Conservation (phyloP, 306 rosid species). For the Ormosia semicastrata region DNA sequence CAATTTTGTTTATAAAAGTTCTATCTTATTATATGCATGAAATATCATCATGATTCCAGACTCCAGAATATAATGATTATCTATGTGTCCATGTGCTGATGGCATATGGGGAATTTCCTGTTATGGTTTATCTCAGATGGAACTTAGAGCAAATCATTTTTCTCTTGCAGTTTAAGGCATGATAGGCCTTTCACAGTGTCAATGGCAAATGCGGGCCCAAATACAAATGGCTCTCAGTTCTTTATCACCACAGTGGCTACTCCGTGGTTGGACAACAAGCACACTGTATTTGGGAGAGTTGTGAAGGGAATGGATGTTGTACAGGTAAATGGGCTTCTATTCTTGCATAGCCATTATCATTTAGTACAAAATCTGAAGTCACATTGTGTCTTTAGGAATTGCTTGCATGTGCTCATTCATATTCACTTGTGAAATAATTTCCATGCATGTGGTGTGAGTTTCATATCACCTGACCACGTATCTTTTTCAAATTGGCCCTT, state of each 20-base stretch:
- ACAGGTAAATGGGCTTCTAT: constrained; percentile 60
- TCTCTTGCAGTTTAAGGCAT: constrained; percentile 78
- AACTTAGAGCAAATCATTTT: constrained; percentile 27
- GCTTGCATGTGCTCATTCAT: background rate
- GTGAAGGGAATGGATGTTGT: constrained; percentile 96
- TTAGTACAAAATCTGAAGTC: background rate
- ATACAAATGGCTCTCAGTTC: constrained; percentile 95
- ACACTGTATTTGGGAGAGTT: constrained; percentile 94
- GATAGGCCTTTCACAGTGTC: constrained; percentile 96
- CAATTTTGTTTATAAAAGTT: background rate
- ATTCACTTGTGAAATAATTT: constrained; percentile 3
- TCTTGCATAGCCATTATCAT: constrained; percentile 16
- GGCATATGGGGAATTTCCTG: background rate
- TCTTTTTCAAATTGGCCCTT: background rate
- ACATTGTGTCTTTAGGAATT: background rate
- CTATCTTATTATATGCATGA: background rate
- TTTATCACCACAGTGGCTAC: constrained; percentile 99
- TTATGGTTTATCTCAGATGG: constrained; percentile 1
- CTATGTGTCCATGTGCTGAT: background rate
- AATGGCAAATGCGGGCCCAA: constrained; percentile 97
- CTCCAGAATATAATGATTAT: background rate
- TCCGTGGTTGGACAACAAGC: constrained; percentile 98
- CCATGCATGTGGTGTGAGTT: background rate
- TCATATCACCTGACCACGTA: background rate
- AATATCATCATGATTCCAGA: constrained; percentile 1